Base-by-base conservation (phyloP, 441 rosid genomes). In the Daphne laureola region DNA sequence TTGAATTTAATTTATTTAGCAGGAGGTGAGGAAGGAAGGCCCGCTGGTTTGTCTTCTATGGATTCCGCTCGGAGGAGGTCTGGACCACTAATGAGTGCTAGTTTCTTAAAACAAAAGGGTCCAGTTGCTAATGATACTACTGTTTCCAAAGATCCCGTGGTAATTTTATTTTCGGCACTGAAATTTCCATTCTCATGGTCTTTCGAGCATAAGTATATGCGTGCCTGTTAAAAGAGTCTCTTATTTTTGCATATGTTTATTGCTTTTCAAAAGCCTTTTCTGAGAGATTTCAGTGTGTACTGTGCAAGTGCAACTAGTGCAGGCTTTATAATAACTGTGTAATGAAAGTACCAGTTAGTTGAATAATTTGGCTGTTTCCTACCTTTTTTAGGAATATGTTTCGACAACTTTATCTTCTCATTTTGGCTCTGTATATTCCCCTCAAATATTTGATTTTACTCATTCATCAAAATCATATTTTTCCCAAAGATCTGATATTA, bases 51-150 rank as follows among this genome's bases (percentile, higher is more conserved):
- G 38, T 61, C 73, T 47, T 67, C 76, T 8, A 72, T 75, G 77
- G 87, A 81, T 65, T 72, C 83, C 46, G 72, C 88, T 21, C 44
- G 81, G 57, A 72, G 88, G 70, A 43, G 60, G 46, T 79, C 91
- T 14, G 84, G 82, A 17, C 73, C 78, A 51, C 54, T 66, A 52
- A 68, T 73, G 27, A 73, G 60, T 63, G 70, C 85, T 18, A 73
- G 62, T 62, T 68, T 67, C 26, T 70, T 73, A 27, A 83, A 74
- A 72, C 87, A 80, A 57, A 78, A 71, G 68, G 77, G 64, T 66
- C 71, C 77, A 13, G 61, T 78, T 41, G 52, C 70, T 26, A 75
- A 68, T 38, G 86, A 81, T 26, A 61, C 77, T 57, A 49, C 75
- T 27, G 56, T 56, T 51, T 54, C 72, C 47, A 79, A 69, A 65